Percentiles rank a stretch among this genome's conserved stretches.
Conservation (phyloP, 169 alveolate species). For the Perkinsus chesapeaki region DNA sequence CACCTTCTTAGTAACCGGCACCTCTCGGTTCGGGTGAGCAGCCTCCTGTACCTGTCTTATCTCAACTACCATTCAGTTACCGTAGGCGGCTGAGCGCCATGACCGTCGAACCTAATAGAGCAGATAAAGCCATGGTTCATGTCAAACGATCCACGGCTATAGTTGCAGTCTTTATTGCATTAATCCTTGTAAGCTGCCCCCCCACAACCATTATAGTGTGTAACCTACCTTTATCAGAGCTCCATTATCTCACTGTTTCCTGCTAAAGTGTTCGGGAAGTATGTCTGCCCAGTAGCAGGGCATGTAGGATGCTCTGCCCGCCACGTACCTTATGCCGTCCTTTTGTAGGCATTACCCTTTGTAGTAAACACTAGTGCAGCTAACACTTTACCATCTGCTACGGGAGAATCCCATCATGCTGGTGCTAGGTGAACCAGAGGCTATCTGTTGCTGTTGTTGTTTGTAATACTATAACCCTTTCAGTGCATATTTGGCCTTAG, state of each 20-base stretch:
- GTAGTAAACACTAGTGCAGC: not conserved
- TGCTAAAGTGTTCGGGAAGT: not conserved
- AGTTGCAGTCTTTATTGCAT: not conserved
- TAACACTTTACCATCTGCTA: not conserved
- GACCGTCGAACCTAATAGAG: not conserved
- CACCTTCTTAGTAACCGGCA: not conserved
- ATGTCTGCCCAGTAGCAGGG: not conserved
- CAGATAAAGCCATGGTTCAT: not conserved
- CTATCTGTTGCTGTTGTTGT: not conserved
- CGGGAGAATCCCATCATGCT: not conserved
- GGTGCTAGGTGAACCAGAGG: not conserved
- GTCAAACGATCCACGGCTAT: not conserved
- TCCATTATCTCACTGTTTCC: not conserved
- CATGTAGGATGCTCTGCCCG: no score
- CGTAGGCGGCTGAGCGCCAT: not conserved
- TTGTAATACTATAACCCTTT: not conserved
- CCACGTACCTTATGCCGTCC: not conserved
- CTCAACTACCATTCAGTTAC: not conserved
- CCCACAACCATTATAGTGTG: not conserved
- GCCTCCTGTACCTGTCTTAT: not conserved
- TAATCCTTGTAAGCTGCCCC: not conserved
- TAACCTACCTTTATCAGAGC: not conserved
- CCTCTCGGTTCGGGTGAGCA: not conserved
- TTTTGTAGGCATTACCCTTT: not conserved
- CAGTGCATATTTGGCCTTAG: not conserved